A percentile compares a stretch with the other conserved stretches of the same genome.
Evolutionary conservation across 768 basidiomycete genomes (phyloP).

Genomic region (Cystobasidium onofrii): DNA sequence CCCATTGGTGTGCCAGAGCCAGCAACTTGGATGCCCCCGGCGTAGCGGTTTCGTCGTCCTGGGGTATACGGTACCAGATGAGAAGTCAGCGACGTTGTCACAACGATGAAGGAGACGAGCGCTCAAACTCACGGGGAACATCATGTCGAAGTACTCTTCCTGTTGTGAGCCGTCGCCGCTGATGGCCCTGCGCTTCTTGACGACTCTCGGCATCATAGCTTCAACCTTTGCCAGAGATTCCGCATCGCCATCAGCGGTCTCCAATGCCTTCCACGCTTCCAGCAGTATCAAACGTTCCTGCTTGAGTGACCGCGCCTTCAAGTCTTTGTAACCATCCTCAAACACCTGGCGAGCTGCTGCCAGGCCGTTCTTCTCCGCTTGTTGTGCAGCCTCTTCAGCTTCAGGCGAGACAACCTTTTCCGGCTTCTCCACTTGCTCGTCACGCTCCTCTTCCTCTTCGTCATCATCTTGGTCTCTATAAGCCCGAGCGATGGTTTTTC

Average conservation of each 20-base stretch:
- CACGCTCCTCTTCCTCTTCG: conserved; percentile 48
- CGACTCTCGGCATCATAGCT: conserved; percentile 66
- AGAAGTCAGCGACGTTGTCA: too few relatives aligned
- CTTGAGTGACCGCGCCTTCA: conserved; percentile 72
- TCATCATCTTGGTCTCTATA: conserved; percentile 60
- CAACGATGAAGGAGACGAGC: neutral
- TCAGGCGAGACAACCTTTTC: conserved; percentile 34
- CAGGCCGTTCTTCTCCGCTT: conserved; percentile 38
- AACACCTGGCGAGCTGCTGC: conserved; percentile 67
- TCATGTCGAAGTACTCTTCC: conserved; percentile 35
- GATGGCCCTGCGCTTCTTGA: conserved; percentile 33
- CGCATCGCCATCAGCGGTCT: conserved; percentile 65
- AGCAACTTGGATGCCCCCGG: neutral
- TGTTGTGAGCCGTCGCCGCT: conserved; percentile 32
- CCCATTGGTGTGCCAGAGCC: conserved; percentile 7
- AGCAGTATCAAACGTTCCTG: conserved; percentile 88
- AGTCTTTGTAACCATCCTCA: conserved; percentile 75
- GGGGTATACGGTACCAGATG: too few relatives aligned
- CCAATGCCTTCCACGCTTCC: conserved; percentile 92
- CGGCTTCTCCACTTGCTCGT: neutral
- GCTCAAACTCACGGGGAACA: conserved; percentile 27
- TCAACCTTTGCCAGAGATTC: conserved; percentile 74
- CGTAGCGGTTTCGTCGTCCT: conserved; percentile 2
- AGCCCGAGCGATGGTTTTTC: conserved; percentile 37
- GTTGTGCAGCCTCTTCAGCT: conserved; percentile 40